Evolutionary conservation across 495 filamentous ascomycete genomes (phyloP).

Genomic region (Aspergillus heteromorphus): DNA sequence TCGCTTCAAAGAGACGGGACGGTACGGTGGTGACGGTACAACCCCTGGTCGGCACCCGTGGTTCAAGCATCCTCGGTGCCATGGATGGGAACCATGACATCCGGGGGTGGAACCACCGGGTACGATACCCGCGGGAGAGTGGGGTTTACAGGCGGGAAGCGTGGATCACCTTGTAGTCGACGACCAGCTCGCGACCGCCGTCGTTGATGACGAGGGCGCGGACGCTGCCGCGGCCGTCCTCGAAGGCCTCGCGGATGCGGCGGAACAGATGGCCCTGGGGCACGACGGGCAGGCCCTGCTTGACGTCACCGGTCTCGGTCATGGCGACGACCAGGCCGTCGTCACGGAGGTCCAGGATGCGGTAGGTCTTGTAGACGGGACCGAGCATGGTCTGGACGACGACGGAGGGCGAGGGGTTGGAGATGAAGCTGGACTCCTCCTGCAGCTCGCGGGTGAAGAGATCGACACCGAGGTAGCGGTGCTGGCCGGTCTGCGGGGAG

Average conservation of each 20-base stretch:
- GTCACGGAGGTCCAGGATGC: constrained; percentile 94
- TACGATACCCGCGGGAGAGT: too few relatives aligned
- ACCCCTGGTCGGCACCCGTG: neutral
- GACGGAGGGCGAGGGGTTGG: constrained; percentile 91
- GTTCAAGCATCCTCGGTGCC: neutral
- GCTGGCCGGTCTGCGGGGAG: constrained; percentile 95
- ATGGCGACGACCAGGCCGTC: constrained; percentile 74
- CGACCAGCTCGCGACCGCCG: constrained; percentile 86
- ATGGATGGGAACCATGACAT: neutral
- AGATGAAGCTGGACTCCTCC: constrained; percentile 97
- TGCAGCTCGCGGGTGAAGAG: constrained; percentile 99
- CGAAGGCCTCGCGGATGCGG: constrained; percentile 79
- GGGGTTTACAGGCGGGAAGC: constrained; percentile 57
- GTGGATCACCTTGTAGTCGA: constrained; percentile 98
- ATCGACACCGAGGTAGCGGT: constrained; percentile 98
- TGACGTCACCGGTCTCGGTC: constrained; percentile 91
- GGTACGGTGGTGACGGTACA: neutral
- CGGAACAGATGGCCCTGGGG: constrained; percentile 84
- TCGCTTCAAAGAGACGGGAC: constrained; percentile 1
- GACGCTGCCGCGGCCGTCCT: constrained; percentile 86
- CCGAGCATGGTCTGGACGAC: constrained; percentile 99
- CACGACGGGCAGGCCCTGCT: constrained; percentile 89
- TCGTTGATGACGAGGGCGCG: constrained; percentile 95
- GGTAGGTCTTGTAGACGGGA: constrained; percentile 99
- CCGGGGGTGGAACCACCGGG: too few relatives aligned